Conservation (phyloP, 2,329 filamentous ascomycete genomes). For the Pestalotiopsis sp. region DNA sequence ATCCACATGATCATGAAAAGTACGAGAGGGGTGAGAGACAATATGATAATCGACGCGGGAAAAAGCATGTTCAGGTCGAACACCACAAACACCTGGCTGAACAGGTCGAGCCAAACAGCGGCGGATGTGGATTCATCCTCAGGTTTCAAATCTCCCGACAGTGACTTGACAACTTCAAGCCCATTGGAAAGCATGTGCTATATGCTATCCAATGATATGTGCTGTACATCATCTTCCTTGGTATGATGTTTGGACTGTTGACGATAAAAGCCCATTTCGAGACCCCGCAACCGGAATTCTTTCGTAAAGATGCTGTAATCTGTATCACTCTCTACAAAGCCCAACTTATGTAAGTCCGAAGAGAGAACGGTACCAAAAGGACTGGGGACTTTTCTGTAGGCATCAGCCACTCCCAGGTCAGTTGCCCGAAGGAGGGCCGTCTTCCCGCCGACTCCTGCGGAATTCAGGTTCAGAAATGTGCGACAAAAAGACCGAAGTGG, state of each 20-base stretch:
- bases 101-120: slow-evolving; percentile 87
- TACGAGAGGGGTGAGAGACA: slow-evolving; percentile 60
- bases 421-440: slow-evolving; percentile 85
- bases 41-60: slow-evolving; percentile 68
- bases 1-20: slow-evolving; percentile 69
- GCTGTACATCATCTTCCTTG: slow-evolving; percentile 77
- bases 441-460: slow-evolving; percentile 84
- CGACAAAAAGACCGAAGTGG: slow-evolving; percentile 76
- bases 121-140: slow-evolving; percentile 61
- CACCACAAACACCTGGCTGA: slow-evolving; percentile 75
- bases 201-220: slow-evolving; percentile 68
- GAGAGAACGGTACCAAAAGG: slow-evolving; percentile 83
- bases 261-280: slow-evolving; percentile 88
- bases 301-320: slow-evolving; percentile 83
- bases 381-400: slow-evolving; percentile 69
- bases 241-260: slow-evolving; percentile 87
- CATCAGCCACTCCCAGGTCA: slow-evolving; percentile 78
- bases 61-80: slow-evolving; percentile 81
- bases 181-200: slow-evolving; percentile 94
- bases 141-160: slow-evolving; percentile 67
- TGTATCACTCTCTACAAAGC: slow-evolving; percentile 79
- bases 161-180: slow-evolving; percentile 69
- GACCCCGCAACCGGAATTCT: slow-evolving; percentile 75
- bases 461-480: slow-evolving; percentile 89
- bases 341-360: slow-evolving; percentile 78